A percentile compares a stretch with the other conserved stretches of the same genome.
These are phyloP conservation scores for Aspergillus saccharolyticus DNA, from an alignment of 495 filamentous ascomycete genomes.

Conservation along the genomic window DNA sequence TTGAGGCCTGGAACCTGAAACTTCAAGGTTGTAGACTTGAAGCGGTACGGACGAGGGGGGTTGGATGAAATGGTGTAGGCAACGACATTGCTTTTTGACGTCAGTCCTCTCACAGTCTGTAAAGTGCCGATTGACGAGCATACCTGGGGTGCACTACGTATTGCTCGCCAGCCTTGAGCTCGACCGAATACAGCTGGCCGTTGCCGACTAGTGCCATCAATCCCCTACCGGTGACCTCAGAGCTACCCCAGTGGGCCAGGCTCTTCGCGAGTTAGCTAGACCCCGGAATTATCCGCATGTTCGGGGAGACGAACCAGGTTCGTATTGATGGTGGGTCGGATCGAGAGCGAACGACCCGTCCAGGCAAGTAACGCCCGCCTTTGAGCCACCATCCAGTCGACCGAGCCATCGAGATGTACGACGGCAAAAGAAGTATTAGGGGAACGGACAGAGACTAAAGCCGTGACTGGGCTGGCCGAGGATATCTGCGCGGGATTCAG, in stretches of 20 bases:
- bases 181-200: conserved; percentile 81
- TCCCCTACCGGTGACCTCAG: conserved; percentile 79
- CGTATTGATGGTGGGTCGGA: conserved; percentile 68
- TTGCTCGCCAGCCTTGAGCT: conserved; percentile 71
- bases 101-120: conserved; percentile 14
- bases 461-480: conserved; percentile 78
- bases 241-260: conserved; percentile 85
- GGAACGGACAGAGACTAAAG: conserved; percentile 80
- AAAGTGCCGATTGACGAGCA: background rate
- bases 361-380: conserved; percentile 83
- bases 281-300: background rate
- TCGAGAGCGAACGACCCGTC: conserved; percentile 82
- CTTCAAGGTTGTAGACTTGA: conserved; percentile 68
- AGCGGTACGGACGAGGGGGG: conserved; percentile 74
- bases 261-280: conserved; percentile 53
- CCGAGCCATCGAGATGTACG: conserved; percentile 85
- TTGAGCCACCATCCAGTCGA: conserved; percentile 92
- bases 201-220: conserved; percentile 76
- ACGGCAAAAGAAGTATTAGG: conserved; percentile 78
- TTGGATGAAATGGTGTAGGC: conserved; percentile 75
- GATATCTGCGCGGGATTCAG: conserved; percentile 49
- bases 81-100: conserved; percentile 63
- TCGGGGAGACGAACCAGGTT: conserved; percentile 51
- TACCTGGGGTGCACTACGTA: conserved; percentile 80
- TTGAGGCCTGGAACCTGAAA: conserved; percentile 71